phyloP scores from a whole-genome alignment of 2,329 filamentous ascomycete genomes.

The Daldinia sp. region DNA sequence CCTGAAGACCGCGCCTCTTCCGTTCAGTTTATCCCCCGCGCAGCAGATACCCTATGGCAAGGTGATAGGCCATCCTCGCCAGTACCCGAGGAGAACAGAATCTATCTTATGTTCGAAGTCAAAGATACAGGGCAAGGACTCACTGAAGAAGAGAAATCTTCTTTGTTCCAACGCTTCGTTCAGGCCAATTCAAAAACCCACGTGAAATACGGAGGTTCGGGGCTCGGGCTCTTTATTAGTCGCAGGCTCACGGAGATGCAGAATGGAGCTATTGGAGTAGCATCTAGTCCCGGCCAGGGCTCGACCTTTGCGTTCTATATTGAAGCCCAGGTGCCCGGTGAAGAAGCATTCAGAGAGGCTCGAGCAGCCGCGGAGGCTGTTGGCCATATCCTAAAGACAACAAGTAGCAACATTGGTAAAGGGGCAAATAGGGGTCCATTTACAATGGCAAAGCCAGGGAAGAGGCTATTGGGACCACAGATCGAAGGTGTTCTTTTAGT shows the following conservation, averaged over 20 bases:
- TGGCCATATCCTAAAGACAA: conserved; percentile 48
- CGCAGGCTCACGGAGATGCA: conserved; percentile 79
- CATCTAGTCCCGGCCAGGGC: conserved; percentile 72
- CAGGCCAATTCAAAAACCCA: conserved; percentile 76
- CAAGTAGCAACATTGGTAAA: conserved; percentile 25
- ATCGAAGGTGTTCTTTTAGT: conserved; percentile 69
- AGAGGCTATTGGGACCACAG: conserved; percentile 36
- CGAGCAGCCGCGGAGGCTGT: conserved; percentile 54
- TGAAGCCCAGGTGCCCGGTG: conserved; percentile 60
- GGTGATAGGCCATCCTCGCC: conserved; percentile 65
- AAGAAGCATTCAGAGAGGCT: conserved; percentile 57
- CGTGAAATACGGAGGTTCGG: conserved; percentile 77
- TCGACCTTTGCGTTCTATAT: conserved; percentile 83
- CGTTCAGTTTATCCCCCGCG: conserved; percentile 73
- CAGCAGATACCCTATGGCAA: conserved; percentile 67
- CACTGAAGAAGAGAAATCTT: conserved; percentile 70
- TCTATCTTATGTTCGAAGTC: conserved; percentile 78
- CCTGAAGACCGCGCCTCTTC: conserved; percentile 59
- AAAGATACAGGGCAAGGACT: conserved; percentile 76
- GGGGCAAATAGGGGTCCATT: conserved; percentile 21
- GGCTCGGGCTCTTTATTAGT: conserved; percentile 79
- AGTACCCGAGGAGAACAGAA: conserved; percentile 59
- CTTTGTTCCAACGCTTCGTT: conserved; percentile 75
- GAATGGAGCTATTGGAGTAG: conserved; percentile 79
- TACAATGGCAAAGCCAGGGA: conserved; percentile 32